Evolutionary conservation across 345 rosid species (phyloP), one percentile per base, ranked within the genome.

Genomic region (Bruguiera parviflora): DNA sequence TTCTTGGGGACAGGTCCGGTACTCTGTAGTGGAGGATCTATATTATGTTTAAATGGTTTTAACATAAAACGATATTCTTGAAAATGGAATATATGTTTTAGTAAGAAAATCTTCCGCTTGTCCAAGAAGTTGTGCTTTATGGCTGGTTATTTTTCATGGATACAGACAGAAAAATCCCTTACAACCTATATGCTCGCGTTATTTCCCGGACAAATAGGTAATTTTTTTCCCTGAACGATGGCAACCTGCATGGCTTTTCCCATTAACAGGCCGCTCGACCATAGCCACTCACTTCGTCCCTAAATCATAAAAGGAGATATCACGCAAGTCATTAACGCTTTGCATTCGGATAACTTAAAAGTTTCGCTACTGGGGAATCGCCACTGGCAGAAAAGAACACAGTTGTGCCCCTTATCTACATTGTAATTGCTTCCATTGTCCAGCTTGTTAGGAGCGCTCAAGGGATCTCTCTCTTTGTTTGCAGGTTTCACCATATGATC

Each of bases 341-440:
- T 79, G 20, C 32, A 52, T 15, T 63, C 24, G 2, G 79, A 79
- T 16, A 25, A 72, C 53, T 68, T 71, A 43, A 75, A 75, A 65
- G 22, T 79, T 64, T 79, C 37, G 33, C 31, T 3, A 19, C 25
- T 0, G 35, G 58, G 6, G 58, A 56, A 53, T 65, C 79, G 13
- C 74, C 74, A 0, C 3, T 79, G 4, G 61, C 77, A 21, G 70
- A 75, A 2, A 68, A 71, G 74, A 79, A 72, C 43, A 65, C 37
- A 29, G 63, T 22, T 9, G 79, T 75, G 28, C 82, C 72, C 55
- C 72, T 72, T 46, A 39, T 75, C 13, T 72, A 74, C 1, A 20
- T 72, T 31, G 72, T 75, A 7, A 64, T 77, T 11, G 66, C 77
- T 1, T 58, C 79, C 43, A 59, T 75, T 61, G 59, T 65, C 32